phyloP scores from a whole-genome alignment of 2,329 filamentous ascomycete species.

The Apiospora marii region DNA sequence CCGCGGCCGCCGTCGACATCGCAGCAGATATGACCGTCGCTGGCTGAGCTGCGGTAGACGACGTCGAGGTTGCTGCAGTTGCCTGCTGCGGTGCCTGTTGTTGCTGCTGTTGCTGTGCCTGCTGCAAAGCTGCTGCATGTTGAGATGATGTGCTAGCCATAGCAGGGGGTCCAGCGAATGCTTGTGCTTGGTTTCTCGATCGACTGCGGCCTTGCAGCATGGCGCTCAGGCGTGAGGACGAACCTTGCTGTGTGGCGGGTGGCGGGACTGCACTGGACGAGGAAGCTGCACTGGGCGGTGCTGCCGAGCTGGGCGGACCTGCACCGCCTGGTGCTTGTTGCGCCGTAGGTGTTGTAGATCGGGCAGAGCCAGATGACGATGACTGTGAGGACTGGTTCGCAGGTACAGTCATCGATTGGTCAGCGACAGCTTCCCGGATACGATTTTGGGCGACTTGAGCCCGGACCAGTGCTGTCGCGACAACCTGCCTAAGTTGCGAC shows the following conservation, averaged over 20 bases:
- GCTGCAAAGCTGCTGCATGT: constrained; percentile 12
- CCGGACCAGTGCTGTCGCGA: constrained; percentile 54
- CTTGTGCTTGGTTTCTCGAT: constrained; percentile 17
- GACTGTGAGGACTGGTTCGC: constrained; percentile 28
- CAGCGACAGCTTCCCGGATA: constrained; percentile 36
- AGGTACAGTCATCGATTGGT: neutral
- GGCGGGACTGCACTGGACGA: neutral
- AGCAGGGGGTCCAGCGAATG: constrained; percentile 24
- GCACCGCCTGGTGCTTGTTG: neutral
- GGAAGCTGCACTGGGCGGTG: constrained; percentile 2
- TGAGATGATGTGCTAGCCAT: neutral
- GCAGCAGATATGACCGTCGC: neutral
- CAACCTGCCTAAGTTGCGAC: constrained; percentile 57
- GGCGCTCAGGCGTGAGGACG: constrained; percentile 14
- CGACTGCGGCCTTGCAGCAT: constrained; percentile 20
- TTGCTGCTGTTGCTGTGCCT: constrained; percentile 28
- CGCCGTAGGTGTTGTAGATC: constrained; percentile 22
- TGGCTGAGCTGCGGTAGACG: constrained; percentile 16
- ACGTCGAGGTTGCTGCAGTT: constrained; percentile 22
- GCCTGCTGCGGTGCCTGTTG: constrained; percentile 29
- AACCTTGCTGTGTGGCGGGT: neutral
- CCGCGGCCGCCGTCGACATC: constrained; percentile 26
- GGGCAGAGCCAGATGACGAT: constrained; percentile 26
- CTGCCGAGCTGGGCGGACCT: constrained; percentile 17
- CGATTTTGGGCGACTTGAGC: constrained; percentile 54